phyloP scores from a whole-genome alignment of 768 basidiomycete genomes.

The Naganishia kalamii region DNA sequence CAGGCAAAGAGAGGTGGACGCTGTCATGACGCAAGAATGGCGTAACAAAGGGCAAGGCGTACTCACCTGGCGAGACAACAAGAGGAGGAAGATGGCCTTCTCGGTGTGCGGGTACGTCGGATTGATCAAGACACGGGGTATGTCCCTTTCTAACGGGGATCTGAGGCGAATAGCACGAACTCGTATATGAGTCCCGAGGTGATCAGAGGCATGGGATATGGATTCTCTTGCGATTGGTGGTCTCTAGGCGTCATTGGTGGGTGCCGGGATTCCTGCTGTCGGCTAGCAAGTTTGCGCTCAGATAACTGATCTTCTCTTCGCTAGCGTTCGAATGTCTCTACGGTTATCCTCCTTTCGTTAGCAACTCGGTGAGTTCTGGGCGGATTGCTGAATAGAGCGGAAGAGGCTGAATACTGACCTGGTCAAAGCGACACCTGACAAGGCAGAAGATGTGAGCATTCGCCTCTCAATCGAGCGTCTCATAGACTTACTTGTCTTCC shows the following conservation, averaged over 20 bases:
- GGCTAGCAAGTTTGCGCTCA: background rate
- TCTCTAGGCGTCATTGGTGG: slow-evolving; percentile 80
- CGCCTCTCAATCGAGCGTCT: background rate
- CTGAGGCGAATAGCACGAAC: slow-evolving; percentile 36
- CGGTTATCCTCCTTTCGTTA: slow-evolving; percentile 92
- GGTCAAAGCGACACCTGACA: slow-evolving; percentile 75
- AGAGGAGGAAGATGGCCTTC: slow-evolving; percentile 73
- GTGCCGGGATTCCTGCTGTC: background rate
- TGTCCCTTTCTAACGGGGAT: slow-evolving; percentile 2
- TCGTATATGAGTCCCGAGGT: slow-evolving; percentile 48
- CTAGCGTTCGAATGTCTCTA: slow-evolving; percentile 83
- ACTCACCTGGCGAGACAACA: slow-evolving; percentile 93
- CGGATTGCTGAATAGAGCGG: background rate
- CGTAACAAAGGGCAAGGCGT: slow-evolving; percentile 66
- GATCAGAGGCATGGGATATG: slow-evolving; percentile 60
- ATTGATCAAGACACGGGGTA: background rate
- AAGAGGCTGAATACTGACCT: too few relatives aligned
- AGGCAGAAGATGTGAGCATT: slow-evolving; percentile 71
- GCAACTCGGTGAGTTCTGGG: slow-evolving; percentile 51
- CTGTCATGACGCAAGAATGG: slow-evolving; percentile 64
- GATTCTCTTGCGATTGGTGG: slow-evolving; percentile 97
- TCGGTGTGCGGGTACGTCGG: slow-evolving; percentile 40
- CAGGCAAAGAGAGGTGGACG: slow-evolving; percentile 73
- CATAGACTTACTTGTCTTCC: background rate
- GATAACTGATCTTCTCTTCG: too few relatives aligned